phyloP scores from a whole-genome alignment of 2,329 filamentous ascomycete genomes.

The Cladosporium sp. region DNA sequence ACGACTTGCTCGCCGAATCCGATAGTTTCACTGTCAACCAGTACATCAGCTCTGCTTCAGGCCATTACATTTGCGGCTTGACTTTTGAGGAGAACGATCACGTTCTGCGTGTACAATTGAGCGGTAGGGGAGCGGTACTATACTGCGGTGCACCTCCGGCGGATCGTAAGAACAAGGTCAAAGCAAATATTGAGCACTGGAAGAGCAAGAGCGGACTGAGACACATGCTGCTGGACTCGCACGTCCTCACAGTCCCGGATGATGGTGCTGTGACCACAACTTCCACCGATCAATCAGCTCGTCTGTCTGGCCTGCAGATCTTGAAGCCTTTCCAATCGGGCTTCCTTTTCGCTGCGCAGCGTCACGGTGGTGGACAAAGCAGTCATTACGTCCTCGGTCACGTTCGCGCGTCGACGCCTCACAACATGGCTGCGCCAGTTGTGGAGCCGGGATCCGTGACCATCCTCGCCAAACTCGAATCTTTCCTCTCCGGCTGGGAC shows the following conservation, averaged over 20 bases:
- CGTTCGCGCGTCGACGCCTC: constrained; percentile 19
- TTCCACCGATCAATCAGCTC: constrained; percentile 14
- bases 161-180: neutral
- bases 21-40: constrained; percentile 31
- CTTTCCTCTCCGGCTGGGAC: constrained; percentile 27
- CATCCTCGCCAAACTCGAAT: constrained; percentile 27
- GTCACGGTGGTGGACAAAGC: constrained; percentile 26
- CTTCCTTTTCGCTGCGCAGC: constrained; percentile 29
- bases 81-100: constrained; percentile 32
- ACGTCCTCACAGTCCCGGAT: constrained; percentile 17
- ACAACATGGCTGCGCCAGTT: constrained; percentile 15
- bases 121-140: constrained; percentile 31
- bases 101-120: constrained; percentile 29
- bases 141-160: constrained; percentile 30
- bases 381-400: constrained; percentile 29
- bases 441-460: constrained; percentile 23
- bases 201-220: constrained; percentile 29
- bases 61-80: constrained; percentile 33
- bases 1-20: constrained; percentile 27
- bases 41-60: constrained; percentile 29
- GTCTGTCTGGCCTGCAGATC: constrained; percentile 29
- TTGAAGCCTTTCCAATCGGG: constrained; percentile 26
- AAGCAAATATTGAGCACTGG: constrained; percentile 29
- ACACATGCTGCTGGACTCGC: constrained; percentile 30
- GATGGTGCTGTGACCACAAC: neutral